phyloP scores from a whole-genome alignment of 495 filamentous ascomycete species.

The Neurospora tetraspora region DNA sequence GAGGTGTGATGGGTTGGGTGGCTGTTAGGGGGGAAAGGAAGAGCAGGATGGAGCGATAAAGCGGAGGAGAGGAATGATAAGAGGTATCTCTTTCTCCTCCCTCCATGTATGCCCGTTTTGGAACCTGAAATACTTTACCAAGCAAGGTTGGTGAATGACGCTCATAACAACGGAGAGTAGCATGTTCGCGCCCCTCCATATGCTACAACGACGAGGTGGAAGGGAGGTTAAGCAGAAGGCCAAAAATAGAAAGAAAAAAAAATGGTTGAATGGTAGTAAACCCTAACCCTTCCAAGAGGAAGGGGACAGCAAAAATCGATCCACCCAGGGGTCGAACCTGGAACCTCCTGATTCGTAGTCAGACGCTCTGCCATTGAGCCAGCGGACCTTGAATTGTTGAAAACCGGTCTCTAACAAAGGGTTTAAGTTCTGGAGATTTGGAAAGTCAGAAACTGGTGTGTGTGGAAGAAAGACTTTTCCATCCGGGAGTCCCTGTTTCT shows the following conservation, averaged over 20 bases:
- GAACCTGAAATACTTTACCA: too few relatives aligned
- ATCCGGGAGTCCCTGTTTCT: background rate
- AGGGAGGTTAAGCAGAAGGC: background rate
- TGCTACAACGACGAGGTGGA: background rate
- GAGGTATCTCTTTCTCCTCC: too few relatives aligned
- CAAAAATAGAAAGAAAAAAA: background rate
- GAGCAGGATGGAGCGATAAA: too few relatives aligned
- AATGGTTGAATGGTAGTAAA: background rate
- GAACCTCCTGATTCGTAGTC: background rate
- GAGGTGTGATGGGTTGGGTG: too few relatives aligned
- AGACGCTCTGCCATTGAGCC: background rate
- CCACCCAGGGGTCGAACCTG: background rate
- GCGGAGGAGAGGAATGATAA: too few relatives aligned
- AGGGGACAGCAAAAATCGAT: background rate
- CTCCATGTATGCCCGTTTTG: too few relatives aligned
- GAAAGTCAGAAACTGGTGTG: background rate
- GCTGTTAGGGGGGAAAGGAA: too few relatives aligned
- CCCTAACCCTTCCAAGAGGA: background rate
- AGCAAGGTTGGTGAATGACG: too few relatives aligned
- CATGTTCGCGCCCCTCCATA: background rate
- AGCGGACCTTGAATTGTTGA: background rate
- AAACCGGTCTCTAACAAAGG: fast-evolving
- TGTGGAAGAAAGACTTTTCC: too few relatives aligned
- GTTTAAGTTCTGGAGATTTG: background rate
- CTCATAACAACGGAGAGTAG: too few relatives aligned